Evolutionary conservation across 2,329 filamentous ascomycete genomes (phyloP), one percentile per base, ranked within the genome.

Genomic region (Thermomyces lanuginosus): DNA sequence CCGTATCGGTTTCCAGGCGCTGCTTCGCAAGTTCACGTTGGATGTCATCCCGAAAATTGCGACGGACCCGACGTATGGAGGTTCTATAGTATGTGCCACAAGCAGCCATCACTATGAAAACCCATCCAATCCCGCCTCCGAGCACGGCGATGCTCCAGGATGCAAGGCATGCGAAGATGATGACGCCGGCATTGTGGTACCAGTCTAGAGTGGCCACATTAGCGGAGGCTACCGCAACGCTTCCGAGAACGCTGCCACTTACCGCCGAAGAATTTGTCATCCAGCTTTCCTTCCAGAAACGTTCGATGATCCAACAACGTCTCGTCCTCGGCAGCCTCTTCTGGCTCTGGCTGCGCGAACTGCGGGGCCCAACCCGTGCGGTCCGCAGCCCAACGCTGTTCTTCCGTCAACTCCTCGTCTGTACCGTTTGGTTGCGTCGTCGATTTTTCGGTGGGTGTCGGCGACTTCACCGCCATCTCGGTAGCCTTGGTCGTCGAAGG

Each of bases 21-120:
- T 76, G 76, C 54, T 93, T 79, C 8, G 77, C 75, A 64, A 93
- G 66, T 52, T 93, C 84, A 28, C 89, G 76, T 33, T 76, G 76
- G 39, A 98, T 69, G 46, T 98, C 89, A 55, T 98, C 89, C 33
- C 86, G 75, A 53, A 92, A 92, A 53, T 98, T 98, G 40, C 89
- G 76, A 41, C 89, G 76, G 33, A 95, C 83, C 36, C 89, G 76
- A 37, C 86, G 81, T 38, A 93, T 69, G 2, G 89, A 98, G 16
- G 89, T 98, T 35, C 89, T 72, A 55, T 98, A 98, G 61, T 95
- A 98, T 28, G 89, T 95, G 28, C 76, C 76, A 55, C 89, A 95
- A 38, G 72, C 60, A 13, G 82, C 79, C 80, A 95, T 92, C 49
- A 98, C 66, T 39, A 95, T 69, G 43, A 93, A 76, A 35, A 98